These are phyloP conservation scores for Trypanosoma theileri DNA, from an alignment of 208 protist species.

Conservation along the genomic window DNA sequence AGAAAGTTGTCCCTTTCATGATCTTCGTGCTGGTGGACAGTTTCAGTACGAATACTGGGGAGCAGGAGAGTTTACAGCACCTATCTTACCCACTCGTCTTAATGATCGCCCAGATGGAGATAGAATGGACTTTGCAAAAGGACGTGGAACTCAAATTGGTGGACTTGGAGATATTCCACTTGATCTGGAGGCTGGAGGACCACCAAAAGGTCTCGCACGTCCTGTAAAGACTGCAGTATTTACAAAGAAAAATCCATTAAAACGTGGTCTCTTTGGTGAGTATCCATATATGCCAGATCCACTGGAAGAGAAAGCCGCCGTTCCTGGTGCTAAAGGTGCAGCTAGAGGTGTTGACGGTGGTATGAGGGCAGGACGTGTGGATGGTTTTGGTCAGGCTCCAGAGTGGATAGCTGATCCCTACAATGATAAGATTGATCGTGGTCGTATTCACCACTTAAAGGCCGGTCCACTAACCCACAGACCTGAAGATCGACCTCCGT, in stretches of 20 bases:
- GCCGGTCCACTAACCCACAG: constrained; percentile 58
- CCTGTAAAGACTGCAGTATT: constrained; percentile 53
- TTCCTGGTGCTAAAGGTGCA: neutral
- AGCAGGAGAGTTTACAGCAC: constrained; percentile 44
- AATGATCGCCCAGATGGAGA: constrained; percentile 62
- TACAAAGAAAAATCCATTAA: constrained; percentile 77
- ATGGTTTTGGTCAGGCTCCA: constrained; percentile 64
- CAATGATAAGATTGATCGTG: constrained; percentile 63
- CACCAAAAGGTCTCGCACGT: constrained; percentile 35
- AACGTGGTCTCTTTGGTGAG: constrained; percentile 75
- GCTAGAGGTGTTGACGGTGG: constrained; percentile 37
- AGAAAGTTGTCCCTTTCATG: constrained; percentile 88
- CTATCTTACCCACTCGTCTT: constrained; percentile 56
- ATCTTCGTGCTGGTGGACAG: constrained; percentile 84
- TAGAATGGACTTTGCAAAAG: constrained; percentile 84
- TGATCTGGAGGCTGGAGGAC: constrained; percentile 66
- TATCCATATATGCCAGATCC: constrained; percentile 82
- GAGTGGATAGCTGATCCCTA: constrained; percentile 87
- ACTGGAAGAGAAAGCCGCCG: constrained; percentile 20
- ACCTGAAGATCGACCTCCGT: constrained; percentile 52
- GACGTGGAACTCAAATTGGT: constrained; percentile 55
- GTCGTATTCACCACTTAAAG: constrained; percentile 75
- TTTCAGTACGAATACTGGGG: constrained; percentile 90
- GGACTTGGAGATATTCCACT: constrained; percentile 61
- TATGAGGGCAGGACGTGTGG: constrained; percentile 67